These are phyloP conservation scores for Angomonas desouzai DNA, from an alignment of 208 protist genomes.

Conservation along the genomic window DNA sequence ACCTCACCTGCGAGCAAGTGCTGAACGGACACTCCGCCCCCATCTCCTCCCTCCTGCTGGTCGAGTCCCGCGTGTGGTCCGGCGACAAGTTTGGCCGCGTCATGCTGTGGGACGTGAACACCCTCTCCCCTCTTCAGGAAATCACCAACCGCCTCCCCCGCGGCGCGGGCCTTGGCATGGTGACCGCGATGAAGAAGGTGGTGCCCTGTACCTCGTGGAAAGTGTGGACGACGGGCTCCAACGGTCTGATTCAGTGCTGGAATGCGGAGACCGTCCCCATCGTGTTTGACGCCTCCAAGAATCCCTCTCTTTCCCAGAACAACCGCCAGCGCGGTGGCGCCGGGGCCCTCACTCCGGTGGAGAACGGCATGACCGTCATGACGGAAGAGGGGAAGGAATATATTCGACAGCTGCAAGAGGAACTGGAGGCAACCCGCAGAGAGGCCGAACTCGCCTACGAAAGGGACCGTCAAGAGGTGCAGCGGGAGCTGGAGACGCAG, in stretches of 20 bases:
- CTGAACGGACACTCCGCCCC: conserved; percentile 64
- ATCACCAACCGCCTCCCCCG: conserved; percentile 38
- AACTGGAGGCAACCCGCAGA: conserved; percentile 7
- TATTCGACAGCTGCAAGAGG: background rate
- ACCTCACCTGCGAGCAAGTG: conserved; percentile 41
- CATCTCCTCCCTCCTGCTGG: conserved; percentile 39
- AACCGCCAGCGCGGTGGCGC: background rate
- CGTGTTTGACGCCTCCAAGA: conserved; percentile 36
- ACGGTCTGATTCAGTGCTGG: conserved; percentile 79
- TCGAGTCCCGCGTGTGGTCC: conserved; percentile 78
- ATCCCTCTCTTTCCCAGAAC: background rate
- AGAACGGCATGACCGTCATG: background rate
- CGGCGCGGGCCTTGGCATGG: conserved; percentile 26
- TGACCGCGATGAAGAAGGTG: conserved; percentile 59
- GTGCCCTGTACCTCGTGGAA: conserved; percentile 55
- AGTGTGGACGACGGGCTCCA: conserved; percentile 63
- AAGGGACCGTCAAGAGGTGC: conserved; percentile 21
- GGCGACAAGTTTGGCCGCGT: conserved; percentile 80
- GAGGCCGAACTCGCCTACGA: conserved; percentile 22
- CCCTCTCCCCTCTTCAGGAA: conserved; percentile 57
- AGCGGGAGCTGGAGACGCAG: conserved; percentile 24
- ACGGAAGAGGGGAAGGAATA: background rate
- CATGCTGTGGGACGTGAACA: conserved; percentile 79
- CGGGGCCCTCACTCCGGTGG: background rate
- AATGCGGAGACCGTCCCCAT: conserved; percentile 77